Evolutionary conservation across 2,329 filamentous ascomycete species (phyloP), one percentile per base, ranked within the genome.

Genomic region (Fusarium caatingaense): DNA sequence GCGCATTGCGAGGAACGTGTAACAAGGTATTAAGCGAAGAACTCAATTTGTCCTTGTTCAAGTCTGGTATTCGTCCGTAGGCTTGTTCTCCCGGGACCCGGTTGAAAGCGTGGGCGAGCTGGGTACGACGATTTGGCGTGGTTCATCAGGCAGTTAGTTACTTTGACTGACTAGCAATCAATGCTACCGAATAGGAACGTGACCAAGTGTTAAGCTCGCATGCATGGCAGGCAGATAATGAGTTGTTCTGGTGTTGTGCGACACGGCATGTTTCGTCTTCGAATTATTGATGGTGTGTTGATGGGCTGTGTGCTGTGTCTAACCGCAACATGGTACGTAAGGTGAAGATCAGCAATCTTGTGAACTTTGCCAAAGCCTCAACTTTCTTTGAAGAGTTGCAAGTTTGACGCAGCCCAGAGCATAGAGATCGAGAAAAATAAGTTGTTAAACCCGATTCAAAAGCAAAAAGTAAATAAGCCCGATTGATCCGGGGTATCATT

Each of bases 211-310:
- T 20, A n/a, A 30, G 20, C 48, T 63, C 40, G 46, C 61, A 66
- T 66, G 71, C 60, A 64, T 74, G 72, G 68, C 70, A 70, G 64
- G 62, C 68, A 70, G 66, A 64, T 41, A 69, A 65, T 75, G 71
- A 74, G 61, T 72, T 68, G 71, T 67, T 65, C 59, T 41, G 49
- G 53, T 28, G 60, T 45, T 59, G 71, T 74, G 68, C 61, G 59
- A 74, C 72, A 54, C 56, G 60, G 54, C 46, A 60, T 63, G 55
- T 61, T 60, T 50, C 40, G 46, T 59, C 40, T 51, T 41, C 28
- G 25, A 40, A 47, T 57, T 63, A 59, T 62, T 60, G 50, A 58
- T 62, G 63, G 66, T 45, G 60, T 56, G 53, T 57, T 66, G 66
- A 64, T 55, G 53, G 64, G 48, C 34, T 51, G 34, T 37, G 18